Evolutionary conservation across 768 basidiomycete species (phyloP), one percentile per base, ranked within the genome.

Genomic region (Strobilomyces echinocephalus): DNA sequence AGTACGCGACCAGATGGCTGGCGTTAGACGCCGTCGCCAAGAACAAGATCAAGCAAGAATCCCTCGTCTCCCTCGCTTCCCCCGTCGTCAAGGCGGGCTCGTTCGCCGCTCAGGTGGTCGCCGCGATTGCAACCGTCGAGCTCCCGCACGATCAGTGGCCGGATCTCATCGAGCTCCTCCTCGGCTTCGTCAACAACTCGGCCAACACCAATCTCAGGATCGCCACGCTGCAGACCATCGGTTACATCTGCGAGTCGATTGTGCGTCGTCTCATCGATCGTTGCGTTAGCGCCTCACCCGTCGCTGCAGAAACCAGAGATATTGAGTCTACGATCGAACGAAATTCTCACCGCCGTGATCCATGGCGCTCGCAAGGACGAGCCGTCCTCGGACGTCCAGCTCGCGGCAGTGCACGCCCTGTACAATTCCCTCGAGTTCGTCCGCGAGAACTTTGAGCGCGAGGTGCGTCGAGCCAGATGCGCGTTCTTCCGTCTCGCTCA

Each of bases 351-450:
- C 14, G 95, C 95, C 9, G 97, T 99, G 53, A 95, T 99, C 46
- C 95, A 98, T 68, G 97, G 97, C 8, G 95, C 95, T 24, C 82
- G 95, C 47, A 95, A 95, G 72, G 97, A 98, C 59, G 97, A 99
- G 65, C 80, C 90, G 0, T 92, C 91, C 2, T 52, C 79, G 14
- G 93, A 98, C 0, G 97, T 99, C 14, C 97, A 97, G 63, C 75
- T 88, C 15, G 91, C 95, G 34, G 97, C 97, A 5, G 87, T 98
- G 65, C 85, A 87, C 66, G 93, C 97, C 0, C 75, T 99, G 15
- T 89, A 80, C 73, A 97, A 98, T 74, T 97, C 95, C 6, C 81
- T 99, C 21, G 95, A 97, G 69, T 99, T 99, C 67, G 90, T 98
- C 50, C 85, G 92, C 58, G 94, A 95, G 62, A 99, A 99, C 72